These are phyloP conservation scores for Fraxinus sp. DNA, from an alignment of 305 asterid species.

Conservation along the genomic window DNA sequence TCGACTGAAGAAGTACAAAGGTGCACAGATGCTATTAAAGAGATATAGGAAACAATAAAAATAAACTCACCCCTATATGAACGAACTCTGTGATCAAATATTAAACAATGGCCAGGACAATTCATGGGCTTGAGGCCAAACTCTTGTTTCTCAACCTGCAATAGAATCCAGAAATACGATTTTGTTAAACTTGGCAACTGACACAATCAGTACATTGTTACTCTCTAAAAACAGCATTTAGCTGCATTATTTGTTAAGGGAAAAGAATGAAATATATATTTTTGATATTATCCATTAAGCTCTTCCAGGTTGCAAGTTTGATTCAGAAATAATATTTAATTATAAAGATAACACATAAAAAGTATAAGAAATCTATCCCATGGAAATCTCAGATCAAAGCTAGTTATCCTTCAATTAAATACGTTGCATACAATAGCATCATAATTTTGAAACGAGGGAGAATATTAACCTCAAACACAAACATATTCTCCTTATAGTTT, in stretches of 20 bases:
- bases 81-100: constrained; percentile 91
- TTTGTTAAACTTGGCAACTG: constrained; percentile 18
- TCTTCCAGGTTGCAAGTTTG: background rate
- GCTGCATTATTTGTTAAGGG: background rate
- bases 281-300: background rate
- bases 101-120: constrained; percentile 97
- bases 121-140: constrained; percentile 99
- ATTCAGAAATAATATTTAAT: background rate
- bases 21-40: background rate
- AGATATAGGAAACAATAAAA: background rate
- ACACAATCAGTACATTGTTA: background rate
- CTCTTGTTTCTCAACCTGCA: constrained; percentile 93
- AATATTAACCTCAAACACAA: constrained; percentile 73
- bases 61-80: constrained; percentile 79
- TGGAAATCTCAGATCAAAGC: background rate
- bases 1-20: background rate
- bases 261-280: background rate
- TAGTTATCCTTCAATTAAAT: background rate
- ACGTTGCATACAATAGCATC: background rate
- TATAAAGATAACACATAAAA: background rate
- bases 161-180: constrained; percentile 21
- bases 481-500: constrained; percentile 96
- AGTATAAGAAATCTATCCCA: background rate
- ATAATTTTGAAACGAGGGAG: background rate
- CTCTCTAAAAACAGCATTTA: background rate